phyloP scores from a whole-genome alignment of 2,329 filamentous ascomycete genomes.

The Tolypocladium guangdongense region DNA sequence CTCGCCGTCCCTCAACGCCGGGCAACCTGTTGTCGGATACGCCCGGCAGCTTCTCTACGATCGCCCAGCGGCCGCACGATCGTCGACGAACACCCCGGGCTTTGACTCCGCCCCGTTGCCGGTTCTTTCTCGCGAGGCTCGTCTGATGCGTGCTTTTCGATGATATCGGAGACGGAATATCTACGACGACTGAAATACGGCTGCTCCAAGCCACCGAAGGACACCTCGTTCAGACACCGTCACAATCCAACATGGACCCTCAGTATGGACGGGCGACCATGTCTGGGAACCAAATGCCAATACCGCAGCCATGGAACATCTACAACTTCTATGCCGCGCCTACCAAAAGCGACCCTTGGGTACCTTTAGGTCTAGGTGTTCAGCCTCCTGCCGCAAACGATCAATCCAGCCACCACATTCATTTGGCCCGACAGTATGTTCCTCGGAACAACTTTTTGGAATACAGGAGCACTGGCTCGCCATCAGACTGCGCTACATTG shows the following conservation, averaged over 20 bases:
- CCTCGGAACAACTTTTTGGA: conserved; percentile 6
- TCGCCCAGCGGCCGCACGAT: too few relatives aligned
- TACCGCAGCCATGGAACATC: conserved; percentile 10
- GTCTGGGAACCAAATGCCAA: neutral
- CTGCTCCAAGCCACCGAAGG: neutral
- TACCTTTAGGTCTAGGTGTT: conserved; percentile 21
- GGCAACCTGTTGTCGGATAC: neutral
- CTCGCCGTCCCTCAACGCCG: too few relatives aligned
- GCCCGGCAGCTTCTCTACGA: neutral
- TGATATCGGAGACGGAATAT: neutral
- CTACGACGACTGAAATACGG: neutral
- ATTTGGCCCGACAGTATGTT: neutral
- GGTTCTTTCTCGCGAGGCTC: neutral
- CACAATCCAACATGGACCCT: conserved; percentile 4
- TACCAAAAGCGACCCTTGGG: conserved; percentile 30
- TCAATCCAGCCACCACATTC: conserved; percentile 14
- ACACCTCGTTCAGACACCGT: neutral
- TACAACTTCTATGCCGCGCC: conserved; percentile 25
- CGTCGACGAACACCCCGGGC: too few relatives aligned
- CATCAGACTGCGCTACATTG: conserved; percentile 29
- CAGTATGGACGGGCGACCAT: neutral
- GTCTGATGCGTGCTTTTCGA: neutral
- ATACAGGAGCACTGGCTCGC: conserved; percentile 15
- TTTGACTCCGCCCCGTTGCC: too few relatives aligned
- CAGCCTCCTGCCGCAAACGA: conserved; percentile 9